These are phyloP conservation scores for Nepenthes alata DNA, from an alignment of 179 eudicot species.

Conservation along the genomic window DNA sequence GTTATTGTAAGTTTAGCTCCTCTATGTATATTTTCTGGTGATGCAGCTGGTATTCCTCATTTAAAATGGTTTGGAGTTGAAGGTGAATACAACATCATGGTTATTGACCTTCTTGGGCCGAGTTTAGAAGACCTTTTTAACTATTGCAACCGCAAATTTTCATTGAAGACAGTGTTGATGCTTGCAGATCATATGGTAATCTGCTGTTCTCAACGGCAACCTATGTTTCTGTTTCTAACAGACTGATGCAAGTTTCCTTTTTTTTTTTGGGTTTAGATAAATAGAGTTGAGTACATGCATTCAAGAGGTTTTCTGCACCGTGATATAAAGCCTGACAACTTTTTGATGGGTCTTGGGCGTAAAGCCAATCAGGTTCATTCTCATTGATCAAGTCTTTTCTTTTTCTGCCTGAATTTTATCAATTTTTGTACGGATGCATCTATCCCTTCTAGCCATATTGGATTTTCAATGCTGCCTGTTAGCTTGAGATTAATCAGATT, in stretches of 20 bases:
- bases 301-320: constrained; percentile 67
- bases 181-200: constrained; percentile 70
- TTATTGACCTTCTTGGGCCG: constrained; percentile 74
- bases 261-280: constrained; percentile 25
- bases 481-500: too few relatives aligned
- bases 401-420: neutral
- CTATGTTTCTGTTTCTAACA: neutral
- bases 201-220: constrained; percentile 1
- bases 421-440: neutral
- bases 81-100: constrained; percentile 64
- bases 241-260: constrained; percentile 3
- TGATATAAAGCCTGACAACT: constrained; percentile 66
- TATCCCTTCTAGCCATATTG: neutral
- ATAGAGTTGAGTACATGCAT: constrained; percentile 54
- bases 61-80: constrained; percentile 68
- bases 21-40: constrained; percentile 1
- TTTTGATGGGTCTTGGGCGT: constrained; percentile 64
- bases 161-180: constrained; percentile 58
- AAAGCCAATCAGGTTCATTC: constrained; percentile 61
- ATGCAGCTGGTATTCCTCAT: constrained; percentile 61
- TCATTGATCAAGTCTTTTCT: neutral
- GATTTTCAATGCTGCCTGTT: too few relatives aligned
- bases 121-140: constrained; percentile 64
- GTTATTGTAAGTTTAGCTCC: neutral
- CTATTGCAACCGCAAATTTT: constrained; percentile 55